These are phyloP conservation scores for Gonapodya sp. DNA, from an alignment of 192 early-diverging fungal species.

Conservation along the genomic window DNA sequence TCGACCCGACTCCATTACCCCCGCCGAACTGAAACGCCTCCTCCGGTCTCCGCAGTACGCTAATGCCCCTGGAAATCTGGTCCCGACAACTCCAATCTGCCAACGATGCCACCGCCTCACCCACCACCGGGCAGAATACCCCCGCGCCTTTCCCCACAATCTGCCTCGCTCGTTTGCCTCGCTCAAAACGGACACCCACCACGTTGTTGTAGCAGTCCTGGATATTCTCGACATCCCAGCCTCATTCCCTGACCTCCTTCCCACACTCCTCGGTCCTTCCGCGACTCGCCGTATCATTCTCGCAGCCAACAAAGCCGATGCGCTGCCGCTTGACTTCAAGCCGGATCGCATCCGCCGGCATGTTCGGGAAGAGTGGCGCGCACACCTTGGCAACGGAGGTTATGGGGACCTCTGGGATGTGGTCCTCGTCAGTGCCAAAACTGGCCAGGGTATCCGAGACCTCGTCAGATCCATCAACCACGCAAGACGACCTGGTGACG, in stretches of 20 bases:
- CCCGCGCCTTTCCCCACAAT: not conserved
- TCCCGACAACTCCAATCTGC: not conserved
- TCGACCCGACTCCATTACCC: not conserved
- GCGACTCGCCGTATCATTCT: not conserved
- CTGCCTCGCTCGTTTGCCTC: not conserved
- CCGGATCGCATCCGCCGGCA: not conserved
- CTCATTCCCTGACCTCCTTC: not conserved
- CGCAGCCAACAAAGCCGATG: slow-evolving; percentile 4
- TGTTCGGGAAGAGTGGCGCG: not conserved
- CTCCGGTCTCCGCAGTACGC: not conserved
- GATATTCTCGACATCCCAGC: not conserved
- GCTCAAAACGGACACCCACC: not conserved
- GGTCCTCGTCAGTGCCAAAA: not conserved
- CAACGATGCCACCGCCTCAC: not conserved
- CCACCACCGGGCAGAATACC: not conserved
- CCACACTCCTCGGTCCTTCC: not conserved
- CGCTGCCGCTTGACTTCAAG: not conserved
- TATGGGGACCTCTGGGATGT: not conserved
- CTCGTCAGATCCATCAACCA: not conserved
- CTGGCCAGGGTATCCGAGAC: not conserved
- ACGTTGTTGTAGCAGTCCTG: not conserved
- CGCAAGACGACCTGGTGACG: not conserved
- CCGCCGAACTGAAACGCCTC: not conserved
- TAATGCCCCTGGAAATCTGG: not conserved
- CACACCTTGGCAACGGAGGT: not conserved